These are phyloP conservation scores for Cenchrus americanus DNA, from an alignment of 176 grass and related monocot species.

Conservation along the genomic window DNA sequence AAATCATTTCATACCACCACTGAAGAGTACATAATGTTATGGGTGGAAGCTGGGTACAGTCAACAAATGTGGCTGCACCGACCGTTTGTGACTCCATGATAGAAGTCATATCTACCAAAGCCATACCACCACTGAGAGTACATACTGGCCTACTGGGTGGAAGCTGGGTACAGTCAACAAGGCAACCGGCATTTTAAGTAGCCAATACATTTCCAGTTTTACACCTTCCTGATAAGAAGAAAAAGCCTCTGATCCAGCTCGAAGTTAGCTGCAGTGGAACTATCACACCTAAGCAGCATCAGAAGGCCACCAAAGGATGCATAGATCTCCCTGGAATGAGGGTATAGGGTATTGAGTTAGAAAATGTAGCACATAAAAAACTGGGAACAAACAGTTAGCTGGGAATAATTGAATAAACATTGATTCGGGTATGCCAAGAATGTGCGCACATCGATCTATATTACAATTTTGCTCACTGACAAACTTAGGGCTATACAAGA, in stretches of 20 bases:
- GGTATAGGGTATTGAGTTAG: not conserved
- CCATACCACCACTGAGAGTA: not conserved
- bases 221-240: constrained; percentile 64
- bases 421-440: not conserved
- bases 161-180: not conserved
- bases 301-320: constrained; percentile 68
- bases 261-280: constrained; percentile 45
- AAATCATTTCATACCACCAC: too few relatives aligned
- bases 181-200: not conserved
- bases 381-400: not conserved
- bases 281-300: constrained; percentile 62
- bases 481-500: not conserved
- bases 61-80: too few relatives aligned
- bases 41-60: too few relatives aligned
- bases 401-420: too few relatives aligned
- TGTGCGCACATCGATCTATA: not conserved
- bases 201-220: not conserved
- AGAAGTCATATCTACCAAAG: not conserved
- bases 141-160: not conserved
- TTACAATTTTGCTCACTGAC: not conserved
- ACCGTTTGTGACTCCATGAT: not conserved
- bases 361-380: not conserved
- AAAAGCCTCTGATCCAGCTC: constrained; percentile 69
- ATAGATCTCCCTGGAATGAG: constrained; percentile 57
- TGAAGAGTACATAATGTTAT: too few relatives aligned